Evolutionary conservation across 371 early-diverging fungal genomes (phyloP), one percentile per base, ranked within the genome.

Genomic region (Circinella minor): DNA sequence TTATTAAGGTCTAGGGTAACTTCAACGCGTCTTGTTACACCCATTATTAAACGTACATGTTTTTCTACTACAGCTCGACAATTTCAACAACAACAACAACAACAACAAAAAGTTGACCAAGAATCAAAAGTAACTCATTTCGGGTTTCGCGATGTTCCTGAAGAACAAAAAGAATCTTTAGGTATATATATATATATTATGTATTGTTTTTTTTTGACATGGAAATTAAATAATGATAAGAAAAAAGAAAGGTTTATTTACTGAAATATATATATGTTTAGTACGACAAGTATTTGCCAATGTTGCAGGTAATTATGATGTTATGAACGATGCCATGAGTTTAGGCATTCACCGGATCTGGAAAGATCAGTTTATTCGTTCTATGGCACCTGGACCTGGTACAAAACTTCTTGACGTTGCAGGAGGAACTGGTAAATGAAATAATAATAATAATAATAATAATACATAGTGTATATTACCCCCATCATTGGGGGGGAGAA

Each of bases 311-410:
- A 94, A 92, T 55, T 98, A 98, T 81, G 99, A 98, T 77, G 74
- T 96, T 13, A 98, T 98, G 99, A 98, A 98, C 83, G 98, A 98
- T 67, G 91, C 93, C 15, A 98, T 98, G 98, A 93, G 93, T 76
- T 81, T 89, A 34, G 99, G 98, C 39, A 60, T 64, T 61, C 65
- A 70, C 61, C n/a, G 65, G n/a, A 64, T 70, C 47, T 70, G 70
- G 70, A 65, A 70, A 39, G 70, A 65, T 55, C 65, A 59, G 38
- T 70, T 70, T 51, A 70, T 70, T 60, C 87, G 90, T 36, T 84
- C 81, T 10, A 86, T 98, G 85, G 91, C 94, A 4, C 98, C 99
- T 9, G 86, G 89, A 7, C 93, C 91, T 4, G 90, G 90, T 11
- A 96, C 96, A 39, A 91, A 88, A 66, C 85, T 98, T 10, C 79